Evolutionary conservation across 352 stramenopile genomes (phyloP).

Genomic region (Blastocystis sp.): DNA sequence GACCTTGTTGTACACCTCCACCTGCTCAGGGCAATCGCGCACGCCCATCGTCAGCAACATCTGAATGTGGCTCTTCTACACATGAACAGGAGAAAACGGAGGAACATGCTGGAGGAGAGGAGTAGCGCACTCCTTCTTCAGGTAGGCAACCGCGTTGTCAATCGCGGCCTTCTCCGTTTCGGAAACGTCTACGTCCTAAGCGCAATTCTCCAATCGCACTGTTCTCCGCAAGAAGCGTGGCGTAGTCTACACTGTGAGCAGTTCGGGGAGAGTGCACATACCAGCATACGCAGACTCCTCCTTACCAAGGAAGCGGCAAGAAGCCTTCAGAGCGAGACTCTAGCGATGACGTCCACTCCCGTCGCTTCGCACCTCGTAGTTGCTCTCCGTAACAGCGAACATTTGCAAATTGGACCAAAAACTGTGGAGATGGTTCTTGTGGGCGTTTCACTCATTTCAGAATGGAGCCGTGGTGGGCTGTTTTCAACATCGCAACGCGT

Average conservation of each 20-base stretch:
- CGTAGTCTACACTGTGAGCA: background rate
- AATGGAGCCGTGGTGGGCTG: no score
- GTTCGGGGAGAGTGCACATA: background rate
- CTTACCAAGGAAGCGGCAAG: background rate
- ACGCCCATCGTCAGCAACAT: constrained; percentile 58
- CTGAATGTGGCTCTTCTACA: constrained; percentile 62
- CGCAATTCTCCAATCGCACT: background rate
- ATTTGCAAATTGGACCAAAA: no score
- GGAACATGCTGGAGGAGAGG: constrained; percentile 24
- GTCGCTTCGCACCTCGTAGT: no score
- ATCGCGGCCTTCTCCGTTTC: constrained; percentile 16
- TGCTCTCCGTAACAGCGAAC: no score
- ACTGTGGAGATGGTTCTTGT: no score
- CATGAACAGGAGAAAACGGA: background rate
- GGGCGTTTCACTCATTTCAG: no score
- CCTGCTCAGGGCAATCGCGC: constrained; percentile 58
- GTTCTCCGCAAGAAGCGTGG: background rate
- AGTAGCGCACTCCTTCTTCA: constrained; percentile 15
- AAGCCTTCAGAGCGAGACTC: background rate
- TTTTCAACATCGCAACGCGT: no score
- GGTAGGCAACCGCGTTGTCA: background rate
- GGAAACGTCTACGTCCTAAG: background rate
- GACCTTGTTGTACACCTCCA: constrained; percentile 51
- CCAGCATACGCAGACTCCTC: background rate
- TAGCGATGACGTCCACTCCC: no score